Evolutionary conservation across 306 rosid species (phyloP).

Genomic region (Fragaria iinumae): DNA sequence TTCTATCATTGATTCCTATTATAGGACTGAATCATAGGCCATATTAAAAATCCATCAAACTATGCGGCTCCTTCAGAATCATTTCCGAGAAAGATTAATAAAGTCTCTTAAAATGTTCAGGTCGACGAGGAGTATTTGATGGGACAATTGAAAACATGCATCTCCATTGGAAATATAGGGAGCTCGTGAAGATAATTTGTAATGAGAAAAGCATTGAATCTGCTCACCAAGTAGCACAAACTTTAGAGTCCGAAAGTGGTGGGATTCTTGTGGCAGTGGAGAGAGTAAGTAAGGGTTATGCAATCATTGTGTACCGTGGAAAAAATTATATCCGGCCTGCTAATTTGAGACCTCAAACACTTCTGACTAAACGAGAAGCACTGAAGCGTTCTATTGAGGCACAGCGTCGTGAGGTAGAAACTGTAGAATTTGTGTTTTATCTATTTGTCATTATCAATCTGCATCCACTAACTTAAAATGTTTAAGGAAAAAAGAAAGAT

Average conservation of each 20-base stretch:
- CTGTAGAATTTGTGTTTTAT: slow-evolving; percentile 11
- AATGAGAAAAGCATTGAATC: slow-evolving; percentile 42
- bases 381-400: slow-evolving; percentile 77
- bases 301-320: slow-evolving; percentile 88
- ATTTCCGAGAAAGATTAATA: slow-evolving; percentile 18
- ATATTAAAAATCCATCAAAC: slow-evolving; percentile 16
- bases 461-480: background rate
- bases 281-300: slow-evolving; percentile 71
- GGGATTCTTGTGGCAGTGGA: slow-evolving; percentile 88
- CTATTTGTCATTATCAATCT: background rate
- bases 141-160: slow-evolving; percentile 98
- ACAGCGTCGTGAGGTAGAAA: slow-evolving; percentile 70
- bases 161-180: slow-evolving; percentile 98
- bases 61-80: slow-evolving; percentile 10
- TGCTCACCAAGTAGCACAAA: slow-evolving; percentile 61
- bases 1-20: background rate
- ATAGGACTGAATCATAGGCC: slow-evolving; percentile 15
- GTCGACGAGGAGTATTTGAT: slow-evolving; percentile 83
- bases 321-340: slow-evolving; percentile 83
- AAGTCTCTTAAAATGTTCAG: slow-evolving; percentile 40
- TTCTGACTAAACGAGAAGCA: slow-evolving; percentile 68
- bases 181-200: slow-evolving; percentile 79
- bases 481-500: too few relatives aligned
- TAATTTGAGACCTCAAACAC: slow-evolving; percentile 78
- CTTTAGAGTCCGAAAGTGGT: slow-evolving; percentile 90